Evolutionary conservation across 2,329 filamentous ascomycete genomes (phyloP).

Genomic region (Zymoseptoria passerinii): DNA sequence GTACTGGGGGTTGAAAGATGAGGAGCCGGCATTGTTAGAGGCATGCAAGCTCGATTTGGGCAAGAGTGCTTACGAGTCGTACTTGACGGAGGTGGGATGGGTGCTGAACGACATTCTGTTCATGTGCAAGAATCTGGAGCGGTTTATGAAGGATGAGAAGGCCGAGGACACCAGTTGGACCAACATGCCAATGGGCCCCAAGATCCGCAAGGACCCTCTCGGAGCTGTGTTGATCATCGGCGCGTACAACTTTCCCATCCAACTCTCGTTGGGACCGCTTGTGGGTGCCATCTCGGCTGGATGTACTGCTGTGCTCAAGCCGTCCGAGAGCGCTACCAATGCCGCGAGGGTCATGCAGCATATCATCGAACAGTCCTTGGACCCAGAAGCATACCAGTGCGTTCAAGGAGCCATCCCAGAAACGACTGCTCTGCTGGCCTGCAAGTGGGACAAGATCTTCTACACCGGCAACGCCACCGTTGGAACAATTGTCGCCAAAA

Average conservation of each 20-base stretch:
- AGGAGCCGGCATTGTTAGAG: constrained; percentile 61
- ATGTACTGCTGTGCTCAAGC: constrained; percentile 84
- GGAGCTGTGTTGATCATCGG: constrained; percentile 76
- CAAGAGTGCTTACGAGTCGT: constrained; percentile 68
- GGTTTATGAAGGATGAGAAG: constrained; percentile 75
- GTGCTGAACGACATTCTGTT: constrained; percentile 73
- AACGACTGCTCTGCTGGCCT: constrained; percentile 70
- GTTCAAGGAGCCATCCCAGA: constrained; percentile 76
- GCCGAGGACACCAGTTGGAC: constrained; percentile 60
- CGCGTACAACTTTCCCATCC: constrained; percentile 88
- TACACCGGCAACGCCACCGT: constrained; percentile 78
- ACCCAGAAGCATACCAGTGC: constrained; percentile 65
- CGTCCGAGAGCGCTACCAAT: constrained; percentile 71
- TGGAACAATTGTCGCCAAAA: constrained; percentile 51
- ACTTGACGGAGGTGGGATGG: constrained; percentile 69
- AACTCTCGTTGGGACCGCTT: constrained; percentile 68
- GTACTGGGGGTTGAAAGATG: constrained; percentile 85
- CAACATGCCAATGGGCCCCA: constrained; percentile 62
- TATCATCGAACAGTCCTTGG: constrained; percentile 67
- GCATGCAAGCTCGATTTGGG: constrained; percentile 70
- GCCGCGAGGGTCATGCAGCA: constrained; percentile 72
- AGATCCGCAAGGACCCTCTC: constrained; percentile 77
- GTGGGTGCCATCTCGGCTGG: constrained; percentile 88
- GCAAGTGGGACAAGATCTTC: constrained; percentile 97
- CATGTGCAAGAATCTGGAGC: constrained; percentile 66